phyloP scores from a whole-genome alignment of 345 rosid species.

The Combretum micranthum region DNA sequence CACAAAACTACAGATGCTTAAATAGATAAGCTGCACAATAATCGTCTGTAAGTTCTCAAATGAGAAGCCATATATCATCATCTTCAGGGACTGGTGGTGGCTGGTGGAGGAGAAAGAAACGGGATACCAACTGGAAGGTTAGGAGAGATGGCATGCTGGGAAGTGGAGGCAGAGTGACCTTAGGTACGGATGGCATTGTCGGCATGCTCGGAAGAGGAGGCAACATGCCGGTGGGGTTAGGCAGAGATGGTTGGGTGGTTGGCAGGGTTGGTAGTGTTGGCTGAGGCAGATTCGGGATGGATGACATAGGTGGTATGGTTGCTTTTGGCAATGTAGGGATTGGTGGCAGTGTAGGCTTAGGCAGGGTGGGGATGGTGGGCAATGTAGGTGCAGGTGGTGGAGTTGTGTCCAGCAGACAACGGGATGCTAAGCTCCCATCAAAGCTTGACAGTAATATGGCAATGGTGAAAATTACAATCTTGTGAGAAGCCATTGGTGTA shows the following conservation, averaged over 20 bases:
- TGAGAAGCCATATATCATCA: too few relatives aligned
- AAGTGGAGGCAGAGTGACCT: slow-evolving; percentile 8
- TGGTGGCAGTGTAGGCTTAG: slow-evolving; percentile 15
- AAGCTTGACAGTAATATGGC: slow-evolving; percentile 13
- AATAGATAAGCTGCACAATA: too few relatives aligned
- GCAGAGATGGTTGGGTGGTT: slow-evolving; percentile 16
- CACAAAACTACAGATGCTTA: too few relatives aligned
- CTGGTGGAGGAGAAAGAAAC: too few relatives aligned
- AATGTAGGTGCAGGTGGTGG: slow-evolving; percentile 9
- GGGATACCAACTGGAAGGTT: too few relatives aligned
- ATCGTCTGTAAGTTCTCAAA: too few relatives aligned
- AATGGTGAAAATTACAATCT: background rate
- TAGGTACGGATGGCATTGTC: slow-evolving; percentile 1
- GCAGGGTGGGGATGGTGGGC: slow-evolving; percentile 16
- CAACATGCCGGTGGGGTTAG: slow-evolving; percentile 6
- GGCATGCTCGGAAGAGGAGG: slow-evolving; percentile 21
- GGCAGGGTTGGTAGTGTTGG: slow-evolving; percentile 8
- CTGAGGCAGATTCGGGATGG: too few relatives aligned
- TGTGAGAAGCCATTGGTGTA: slow-evolving; percentile 6
- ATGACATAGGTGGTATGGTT: slow-evolving; percentile 11
- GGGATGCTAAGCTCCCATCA: slow-evolving; percentile 15
- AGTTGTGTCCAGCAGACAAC: slow-evolving; percentile 18
- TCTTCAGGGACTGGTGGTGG: too few relatives aligned
- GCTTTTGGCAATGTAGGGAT: slow-evolving; percentile 1
- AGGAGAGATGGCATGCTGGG: background rate